A percentile compares a stretch with the other conserved stretches of the same genome.
Evolutionary conservation across 352 stramenopile species (phyloP).

Genomic region (Phytophthora tubulina): DNA sequence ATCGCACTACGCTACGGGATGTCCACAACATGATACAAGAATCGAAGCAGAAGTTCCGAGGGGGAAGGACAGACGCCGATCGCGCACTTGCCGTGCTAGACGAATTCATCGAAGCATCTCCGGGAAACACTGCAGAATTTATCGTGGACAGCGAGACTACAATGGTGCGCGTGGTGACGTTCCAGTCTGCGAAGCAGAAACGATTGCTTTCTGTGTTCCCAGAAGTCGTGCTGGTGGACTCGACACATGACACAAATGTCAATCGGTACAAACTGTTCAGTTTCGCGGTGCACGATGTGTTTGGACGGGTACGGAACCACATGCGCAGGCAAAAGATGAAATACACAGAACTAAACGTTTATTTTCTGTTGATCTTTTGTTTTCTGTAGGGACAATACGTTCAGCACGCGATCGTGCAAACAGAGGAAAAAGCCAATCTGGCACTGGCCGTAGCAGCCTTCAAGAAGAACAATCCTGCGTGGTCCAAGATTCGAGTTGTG

Average conservation of each 20-base stretch:
- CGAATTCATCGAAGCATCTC: neutral
- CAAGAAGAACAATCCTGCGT: no score
- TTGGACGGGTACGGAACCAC: neutral
- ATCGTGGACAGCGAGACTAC: neutral
- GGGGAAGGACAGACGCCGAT: neutral
- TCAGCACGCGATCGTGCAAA: no score
- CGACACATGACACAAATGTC: neutral
- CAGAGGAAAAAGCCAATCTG: no score
- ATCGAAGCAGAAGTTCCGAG: neutral
- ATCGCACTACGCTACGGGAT: neutral
- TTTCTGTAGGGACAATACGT: no score
- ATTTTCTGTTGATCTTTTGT: no score
- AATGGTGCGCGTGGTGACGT: neutral
- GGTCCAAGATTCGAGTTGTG: no score
- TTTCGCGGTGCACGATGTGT: neutral
- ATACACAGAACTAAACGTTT: no score
- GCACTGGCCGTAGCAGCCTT: no score
- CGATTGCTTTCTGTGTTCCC: neutral
- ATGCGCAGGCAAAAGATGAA: no score
- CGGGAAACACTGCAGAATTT: neutral
- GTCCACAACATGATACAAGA: neutral
- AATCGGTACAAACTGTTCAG: neutral
- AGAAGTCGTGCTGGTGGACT: neutral
- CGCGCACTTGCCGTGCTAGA: neutral
- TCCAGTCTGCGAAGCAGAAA: neutral